A percentile compares a stretch with the other conserved stretches of the same genome.
Evolutionary conservation across 2,329 filamentous ascomycete genomes (phyloP).

Genomic region (Eutypella sp.): DNA sequence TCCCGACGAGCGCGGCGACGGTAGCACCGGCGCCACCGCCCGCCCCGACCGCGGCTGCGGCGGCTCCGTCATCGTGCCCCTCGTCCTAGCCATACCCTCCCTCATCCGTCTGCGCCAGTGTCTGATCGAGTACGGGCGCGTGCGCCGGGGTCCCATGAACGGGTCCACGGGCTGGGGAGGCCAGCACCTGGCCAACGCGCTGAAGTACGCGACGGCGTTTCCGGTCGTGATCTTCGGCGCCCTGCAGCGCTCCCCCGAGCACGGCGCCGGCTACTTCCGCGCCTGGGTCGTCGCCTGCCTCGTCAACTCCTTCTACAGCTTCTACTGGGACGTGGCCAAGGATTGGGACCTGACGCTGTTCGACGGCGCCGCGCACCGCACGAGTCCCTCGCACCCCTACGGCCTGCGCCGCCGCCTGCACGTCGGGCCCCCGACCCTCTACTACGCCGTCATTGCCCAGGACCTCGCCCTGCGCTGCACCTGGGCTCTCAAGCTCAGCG

Average conservation of each 20-base stretch:
- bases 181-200: conserved; percentile 85
- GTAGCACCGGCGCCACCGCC: conserved; percentile 72
- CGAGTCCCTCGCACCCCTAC: conserved; percentile 67
- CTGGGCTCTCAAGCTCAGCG: conserved; percentile 83
- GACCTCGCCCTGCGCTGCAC: conserved; percentile 83
- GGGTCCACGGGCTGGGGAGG: conserved; percentile 67
- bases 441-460: conserved; percentile 74
- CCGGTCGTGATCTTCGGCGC: conserved; percentile 82
- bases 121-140: conserved; percentile 77
- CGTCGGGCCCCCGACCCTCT: conserved; percentile 67
- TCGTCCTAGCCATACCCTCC: conserved; percentile 79
- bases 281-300: conserved; percentile 69
- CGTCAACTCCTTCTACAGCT: conserved; percentile 87
- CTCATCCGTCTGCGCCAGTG: conserved; percentile 88
- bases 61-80: conserved; percentile 71
- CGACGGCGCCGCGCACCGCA: conserved; percentile 53
- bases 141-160: conserved; percentile 52
- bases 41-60: conserved; percentile 79
- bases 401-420: conserved; percentile 71
- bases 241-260: conserved; percentile 57
- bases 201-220: conserved; percentile 92
- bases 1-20: conserved; percentile 33
- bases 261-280: conserved; percentile 40
- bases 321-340: conserved; percentile 96
- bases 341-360: conserved; percentile 95